Evolutionary conservation across 2,329 filamentous ascomycete genomes (phyloP).

Genomic region (Didymella sp.): DNA sequence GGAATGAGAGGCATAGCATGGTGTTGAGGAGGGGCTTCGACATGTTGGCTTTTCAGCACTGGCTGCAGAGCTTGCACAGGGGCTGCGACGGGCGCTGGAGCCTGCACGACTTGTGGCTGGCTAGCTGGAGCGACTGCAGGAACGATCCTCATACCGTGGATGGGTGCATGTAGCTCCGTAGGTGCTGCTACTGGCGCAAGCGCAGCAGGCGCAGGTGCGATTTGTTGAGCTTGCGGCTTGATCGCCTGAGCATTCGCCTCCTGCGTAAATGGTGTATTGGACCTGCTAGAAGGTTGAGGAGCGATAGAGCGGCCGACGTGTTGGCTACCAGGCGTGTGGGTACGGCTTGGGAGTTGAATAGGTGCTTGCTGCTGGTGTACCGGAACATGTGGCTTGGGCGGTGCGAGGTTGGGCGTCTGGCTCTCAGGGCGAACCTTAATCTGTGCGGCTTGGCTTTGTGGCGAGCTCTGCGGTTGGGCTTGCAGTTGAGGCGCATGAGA

Average conservation of each 20-base stretch:
- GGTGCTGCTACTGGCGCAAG: constrained; percentile 22
- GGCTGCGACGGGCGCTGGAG: constrained; percentile 10
- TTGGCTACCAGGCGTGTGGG: constrained; percentile 33
- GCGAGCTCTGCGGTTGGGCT: constrained; percentile 17
- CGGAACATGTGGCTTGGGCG: constrained; percentile 26
- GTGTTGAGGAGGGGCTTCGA: constrained; percentile 23
- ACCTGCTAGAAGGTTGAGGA: constrained; percentile 38
- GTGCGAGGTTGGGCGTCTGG: constrained; percentile 19
- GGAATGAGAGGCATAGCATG: constrained; percentile 14
- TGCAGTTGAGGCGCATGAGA: constrained; percentile 25
- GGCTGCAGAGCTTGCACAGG: constrained; percentile 24
- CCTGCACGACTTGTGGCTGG: constrained; percentile 17
- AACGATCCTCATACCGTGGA: constrained; percentile 30
- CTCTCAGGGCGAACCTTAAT: constrained; percentile 16
- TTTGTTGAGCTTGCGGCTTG: constrained; percentile 22
- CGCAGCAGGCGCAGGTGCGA: constrained; percentile 24
- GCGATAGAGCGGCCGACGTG: constrained; percentile 33
- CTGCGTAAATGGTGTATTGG: constrained; percentile 38
- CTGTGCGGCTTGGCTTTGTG: constrained; percentile 20
- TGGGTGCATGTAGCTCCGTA: constrained; percentile 7
- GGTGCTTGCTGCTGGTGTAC: constrained; percentile 26
- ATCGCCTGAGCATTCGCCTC: constrained; percentile 27
- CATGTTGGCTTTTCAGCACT: constrained; percentile 37
- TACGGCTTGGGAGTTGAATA: constrained; percentile 31
- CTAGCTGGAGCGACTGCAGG: constrained; percentile 16